phyloP scores from a whole-genome alignment of 2,329 filamentous ascomycete genomes.

The Hypoxylon sp. region DNA sequence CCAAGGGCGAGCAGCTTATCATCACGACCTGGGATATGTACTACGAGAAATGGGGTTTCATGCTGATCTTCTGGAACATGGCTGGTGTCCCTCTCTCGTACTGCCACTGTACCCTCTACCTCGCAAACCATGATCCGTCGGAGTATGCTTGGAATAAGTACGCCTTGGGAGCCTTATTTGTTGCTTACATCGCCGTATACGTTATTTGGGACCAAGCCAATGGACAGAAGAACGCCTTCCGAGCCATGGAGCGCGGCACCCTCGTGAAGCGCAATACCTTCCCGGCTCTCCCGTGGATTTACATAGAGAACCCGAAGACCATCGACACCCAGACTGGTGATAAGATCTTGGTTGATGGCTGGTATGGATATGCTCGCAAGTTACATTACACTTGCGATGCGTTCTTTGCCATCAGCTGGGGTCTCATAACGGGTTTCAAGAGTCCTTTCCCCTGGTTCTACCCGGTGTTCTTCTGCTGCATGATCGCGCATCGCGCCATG shows the following conservation, averaged over 20 bases:
- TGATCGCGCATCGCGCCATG: constrained; percentile 84
- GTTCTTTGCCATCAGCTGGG: constrained; percentile 67
- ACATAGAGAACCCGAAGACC: constrained; percentile 82
- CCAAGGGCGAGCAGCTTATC: constrained; percentile 93
- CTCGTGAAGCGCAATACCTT: constrained; percentile 81
- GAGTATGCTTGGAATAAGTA: constrained; percentile 83
- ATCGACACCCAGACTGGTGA: constrained; percentile 82
- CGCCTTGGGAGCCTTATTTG: constrained; percentile 75
- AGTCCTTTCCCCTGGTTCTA: constrained; percentile 94
- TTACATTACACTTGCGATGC: constrained; percentile 66
- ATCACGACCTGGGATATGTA: constrained; percentile 96
- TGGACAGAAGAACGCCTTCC: constrained; percentile 94
- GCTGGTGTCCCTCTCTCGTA: constrained; percentile 92
- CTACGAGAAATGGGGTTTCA: constrained; percentile 97
- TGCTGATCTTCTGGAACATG: constrained; percentile 98
- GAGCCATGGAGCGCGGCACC: constrained; percentile 82
- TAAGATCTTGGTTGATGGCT: constrained; percentile 85
- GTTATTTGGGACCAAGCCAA: constrained; percentile 95
- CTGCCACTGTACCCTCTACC: constrained; percentile 92
- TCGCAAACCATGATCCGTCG: constrained; percentile 85
- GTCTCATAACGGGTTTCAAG: constrained; percentile 66
- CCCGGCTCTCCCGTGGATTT: constrained; percentile 91
- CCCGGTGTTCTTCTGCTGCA: constrained; percentile 81
- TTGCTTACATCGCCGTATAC: constrained; percentile 85
- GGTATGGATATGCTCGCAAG: constrained; percentile 83